These are phyloP conservation scores for Shiraia bambusicola DNA, from an alignment of 2,329 filamentous ascomycete species.

Conservation along the genomic window DNA sequence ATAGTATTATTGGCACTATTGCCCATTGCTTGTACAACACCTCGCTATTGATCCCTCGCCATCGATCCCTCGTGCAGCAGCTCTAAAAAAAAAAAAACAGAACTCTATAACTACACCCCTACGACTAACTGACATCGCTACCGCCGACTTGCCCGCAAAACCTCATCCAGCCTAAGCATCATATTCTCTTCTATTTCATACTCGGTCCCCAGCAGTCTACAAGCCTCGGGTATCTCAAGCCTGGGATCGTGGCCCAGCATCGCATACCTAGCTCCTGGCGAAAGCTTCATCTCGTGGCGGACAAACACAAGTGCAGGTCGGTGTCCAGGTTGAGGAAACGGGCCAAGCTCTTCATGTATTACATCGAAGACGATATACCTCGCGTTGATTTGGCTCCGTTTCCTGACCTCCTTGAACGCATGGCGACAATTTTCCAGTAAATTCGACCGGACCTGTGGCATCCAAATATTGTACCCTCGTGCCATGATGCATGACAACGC, in stretches of 20 bases:
- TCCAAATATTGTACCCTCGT: not conserved
- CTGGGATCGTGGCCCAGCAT: not conserved
- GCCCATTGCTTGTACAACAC: too few relatives aligned
- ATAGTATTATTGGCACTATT: too few relatives aligned
- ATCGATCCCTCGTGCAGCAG: too few relatives aligned
- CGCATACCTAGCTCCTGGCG: not conserved
- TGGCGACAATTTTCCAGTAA: not conserved
- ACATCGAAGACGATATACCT: slow-evolving; percentile 3
- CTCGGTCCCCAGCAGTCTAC: not conserved
- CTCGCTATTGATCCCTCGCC: too few relatives aligned
- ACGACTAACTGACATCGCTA: too few relatives aligned
- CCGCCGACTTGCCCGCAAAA: slow-evolving; percentile 1
- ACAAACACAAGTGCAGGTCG: slow-evolving; percentile 1
- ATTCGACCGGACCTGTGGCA: not conserved
- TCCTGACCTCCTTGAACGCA: not conserved
- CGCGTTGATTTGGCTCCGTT: not conserved
- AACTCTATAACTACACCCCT: too few relatives aligned
- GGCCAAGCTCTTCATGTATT: not conserved
- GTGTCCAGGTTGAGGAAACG: not conserved
- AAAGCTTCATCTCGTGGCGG: not conserved
- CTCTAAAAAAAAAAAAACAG: too few relatives aligned
- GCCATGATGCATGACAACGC: not conserved
- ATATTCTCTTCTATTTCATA: not conserved
- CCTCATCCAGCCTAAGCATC: not conserved
- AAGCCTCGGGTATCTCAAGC: not conserved